Conservation (phyloP, 2,329 filamentous ascomycete genomes). For the Colletotrichum costaricense region DNA sequence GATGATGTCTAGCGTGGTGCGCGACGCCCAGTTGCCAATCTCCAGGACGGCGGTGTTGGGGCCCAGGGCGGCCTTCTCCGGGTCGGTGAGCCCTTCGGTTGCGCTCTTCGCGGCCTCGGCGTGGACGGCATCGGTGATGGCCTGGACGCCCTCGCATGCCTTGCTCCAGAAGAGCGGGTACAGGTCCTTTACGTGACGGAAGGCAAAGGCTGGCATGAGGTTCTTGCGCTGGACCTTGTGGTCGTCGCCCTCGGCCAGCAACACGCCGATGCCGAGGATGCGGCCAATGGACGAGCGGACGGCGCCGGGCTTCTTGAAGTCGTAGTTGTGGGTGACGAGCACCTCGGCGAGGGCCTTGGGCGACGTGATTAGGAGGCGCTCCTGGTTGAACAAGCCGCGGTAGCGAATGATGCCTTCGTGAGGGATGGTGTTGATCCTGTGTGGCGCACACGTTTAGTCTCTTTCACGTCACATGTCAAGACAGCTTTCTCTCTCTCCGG, state of each 20-base stretch:
- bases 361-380: constrained; percentile 70
- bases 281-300: constrained; percentile 68
- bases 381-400: constrained; percentile 69
- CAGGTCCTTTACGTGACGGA: constrained; percentile 84
- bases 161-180: constrained; percentile 89
- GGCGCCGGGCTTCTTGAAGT: constrained; percentile 72
- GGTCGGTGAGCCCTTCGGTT: constrained; percentile 41
- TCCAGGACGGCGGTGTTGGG: constrained; percentile 60
- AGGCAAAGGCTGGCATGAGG: constrained; percentile 86
- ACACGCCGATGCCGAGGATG: constrained; percentile 76
- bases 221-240: constrained; percentile 86
- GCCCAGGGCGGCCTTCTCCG: constrained; percentile 37
- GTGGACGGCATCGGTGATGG: constrained; percentile 62
- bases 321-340: constrained; percentile 75
- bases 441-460: constrained; percentile 50
- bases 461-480: neutral
- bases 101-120: constrained; percentile 44
- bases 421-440: constrained; percentile 69
- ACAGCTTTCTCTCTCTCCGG: neutral
- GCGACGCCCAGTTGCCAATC: constrained; percentile 68
- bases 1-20: constrained; percentile 81
- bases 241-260: constrained; percentile 90
- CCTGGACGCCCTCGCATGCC: constrained; percentile 72
- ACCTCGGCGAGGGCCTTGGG: constrained; percentile 78
- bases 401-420: constrained; percentile 79